A percentile compares a stretch with the other conserved stretches of the same genome.
phyloP scores from a whole-genome alignment of 345 rosid genomes.

The Rhizophora apiculata region DNA sequence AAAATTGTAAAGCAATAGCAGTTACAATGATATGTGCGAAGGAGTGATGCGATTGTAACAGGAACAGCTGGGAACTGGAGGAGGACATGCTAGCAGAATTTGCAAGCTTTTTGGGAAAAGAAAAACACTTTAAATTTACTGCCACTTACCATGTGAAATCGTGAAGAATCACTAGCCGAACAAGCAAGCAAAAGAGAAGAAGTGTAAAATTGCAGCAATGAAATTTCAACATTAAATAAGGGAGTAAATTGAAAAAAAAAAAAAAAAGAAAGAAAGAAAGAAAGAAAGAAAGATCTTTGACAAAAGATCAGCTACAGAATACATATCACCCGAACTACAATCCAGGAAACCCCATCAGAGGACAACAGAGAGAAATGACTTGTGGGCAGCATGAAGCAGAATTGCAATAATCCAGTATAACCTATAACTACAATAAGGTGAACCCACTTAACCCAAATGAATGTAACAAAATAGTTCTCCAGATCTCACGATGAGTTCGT shows the following conservation, averaged over 20 bases:
- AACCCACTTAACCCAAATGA: background rate
- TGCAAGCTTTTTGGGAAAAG: slow-evolving; percentile 18
- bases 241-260: slow-evolving; percentile 14
- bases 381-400: background rate
- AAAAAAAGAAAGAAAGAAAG: background rate
- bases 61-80: slow-evolving; percentile 33
- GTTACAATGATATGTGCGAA: slow-evolving; percentile 1
- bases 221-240: slow-evolving; percentile 19
- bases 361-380: slow-evolving; percentile 14
- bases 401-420: background rate
- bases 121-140: slow-evolving; percentile 6
- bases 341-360: background rate
- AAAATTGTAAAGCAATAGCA: slow-evolving; percentile 28
- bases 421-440: slow-evolving; percentile 2
- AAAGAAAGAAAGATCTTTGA: background rate
- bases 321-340: background rate
- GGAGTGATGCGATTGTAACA: background rate
- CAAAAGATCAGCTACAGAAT: background rate
- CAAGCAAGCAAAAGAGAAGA: background rate
- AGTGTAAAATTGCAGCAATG: slow-evolving; percentile 9
- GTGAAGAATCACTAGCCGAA: background rate
- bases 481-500: slow-evolving; percentile 14
- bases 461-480: background rate
- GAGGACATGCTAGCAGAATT: slow-evolving; percentile 30
- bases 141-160: slow-evolving; percentile 12